These are phyloP conservation scores for Apophysomyces variabilis DNA, from an alignment of 371 early-diverging fungal genomes.

Conservation along the genomic window DNA sequence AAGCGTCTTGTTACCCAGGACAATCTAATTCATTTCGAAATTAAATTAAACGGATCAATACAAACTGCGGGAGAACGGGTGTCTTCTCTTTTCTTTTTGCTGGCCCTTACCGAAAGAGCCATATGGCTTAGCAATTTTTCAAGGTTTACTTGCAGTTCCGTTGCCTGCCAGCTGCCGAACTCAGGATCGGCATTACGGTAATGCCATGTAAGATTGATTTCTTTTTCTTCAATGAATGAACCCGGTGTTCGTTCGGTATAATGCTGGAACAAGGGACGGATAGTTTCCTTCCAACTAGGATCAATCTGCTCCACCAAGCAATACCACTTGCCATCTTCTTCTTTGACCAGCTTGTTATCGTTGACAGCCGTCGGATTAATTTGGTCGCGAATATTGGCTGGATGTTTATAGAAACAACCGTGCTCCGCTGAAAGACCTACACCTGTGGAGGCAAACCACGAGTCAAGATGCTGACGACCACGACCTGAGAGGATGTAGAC, in stretches of 20 bases:
- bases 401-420: slow-evolving; percentile 96
- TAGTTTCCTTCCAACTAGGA: slow-evolving; percentile 90
- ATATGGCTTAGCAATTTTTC: slow-evolving; percentile 92
- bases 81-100: background rate
- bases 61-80: background rate
- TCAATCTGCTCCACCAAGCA: slow-evolving; percentile 88
- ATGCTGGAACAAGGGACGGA: slow-evolving; percentile 90
- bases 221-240: slow-evolving; percentile 92
- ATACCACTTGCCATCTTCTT: slow-evolving; percentile 77
- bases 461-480: slow-evolving; percentile 79
- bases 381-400: slow-evolving; percentile 59
- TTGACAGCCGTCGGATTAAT: slow-evolving; percentile 40
- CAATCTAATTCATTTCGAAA: slow-evolving; percentile 55
- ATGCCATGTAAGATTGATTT: slow-evolving; percentile 92
- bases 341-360: slow-evolving; percentile 69
- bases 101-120: slow-evolving; percentile 78
- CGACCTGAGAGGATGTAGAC: slow-evolving; percentile 95
- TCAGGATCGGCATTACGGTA: slow-evolving; percentile 88
- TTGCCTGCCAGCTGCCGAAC: slow-evolving; percentile 79
- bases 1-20: slow-evolving; percentile 92
- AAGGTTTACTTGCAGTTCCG: slow-evolving; percentile 92
- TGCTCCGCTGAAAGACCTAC: slow-evolving; percentile 95
- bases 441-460: slow-evolving; percentile 87
- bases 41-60: background rate
- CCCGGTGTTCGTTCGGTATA: slow-evolving; percentile 96